Evolutionary conservation across 75 land plant genomes (phyloP).

Genomic region (Adiantum capillusveneris): DNA sequence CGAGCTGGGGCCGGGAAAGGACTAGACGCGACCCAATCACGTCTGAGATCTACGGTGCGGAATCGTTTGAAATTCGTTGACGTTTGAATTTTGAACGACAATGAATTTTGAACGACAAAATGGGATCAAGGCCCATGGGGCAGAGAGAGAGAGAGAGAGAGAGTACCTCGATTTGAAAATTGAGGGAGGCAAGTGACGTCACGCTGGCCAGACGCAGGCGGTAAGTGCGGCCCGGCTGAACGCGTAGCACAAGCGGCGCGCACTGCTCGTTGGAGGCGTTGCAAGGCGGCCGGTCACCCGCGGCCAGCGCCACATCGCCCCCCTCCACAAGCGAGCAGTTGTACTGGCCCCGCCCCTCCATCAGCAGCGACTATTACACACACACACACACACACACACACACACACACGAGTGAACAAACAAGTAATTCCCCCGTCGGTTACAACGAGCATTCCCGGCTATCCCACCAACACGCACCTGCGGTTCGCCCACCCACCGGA

Average conservation of each 20-base stretch:
- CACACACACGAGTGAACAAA: too few relatives aligned
- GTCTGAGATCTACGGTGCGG: too few relatives aligned
- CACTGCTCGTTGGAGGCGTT: conserved; percentile 40
- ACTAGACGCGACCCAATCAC: too few relatives aligned
- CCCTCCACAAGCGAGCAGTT: conserved; percentile 50
- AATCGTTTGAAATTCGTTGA: too few relatives aligned
- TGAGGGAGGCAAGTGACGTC: conserved; percentile 64
- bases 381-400: too few relatives aligned
- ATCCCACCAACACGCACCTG: conserved; percentile 36
- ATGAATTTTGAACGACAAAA: too few relatives aligned
- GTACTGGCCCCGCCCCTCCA: conserved; percentile 65
- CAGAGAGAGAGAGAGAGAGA: too few relatives aligned
- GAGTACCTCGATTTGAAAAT: conserved; percentile 49
- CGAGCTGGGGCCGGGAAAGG: too few relatives aligned
- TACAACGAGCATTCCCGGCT: too few relatives aligned
- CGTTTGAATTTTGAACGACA: too few relatives aligned
- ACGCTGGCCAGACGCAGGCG: conserved; percentile 67
- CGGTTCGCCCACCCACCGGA: conserved; percentile 68
- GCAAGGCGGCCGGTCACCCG: conserved; percentile 16
- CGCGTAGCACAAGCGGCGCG: conserved; percentile 39
- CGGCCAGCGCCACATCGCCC: conserved; percentile 11
- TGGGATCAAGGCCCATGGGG: too few relatives aligned
- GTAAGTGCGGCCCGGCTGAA: conserved; percentile 56
- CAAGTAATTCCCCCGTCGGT: too few relatives aligned
- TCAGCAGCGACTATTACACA: conserved; percentile 42